Conservation (phyloP, 148 eudicot species). For the Cornus kousa region DNA sequence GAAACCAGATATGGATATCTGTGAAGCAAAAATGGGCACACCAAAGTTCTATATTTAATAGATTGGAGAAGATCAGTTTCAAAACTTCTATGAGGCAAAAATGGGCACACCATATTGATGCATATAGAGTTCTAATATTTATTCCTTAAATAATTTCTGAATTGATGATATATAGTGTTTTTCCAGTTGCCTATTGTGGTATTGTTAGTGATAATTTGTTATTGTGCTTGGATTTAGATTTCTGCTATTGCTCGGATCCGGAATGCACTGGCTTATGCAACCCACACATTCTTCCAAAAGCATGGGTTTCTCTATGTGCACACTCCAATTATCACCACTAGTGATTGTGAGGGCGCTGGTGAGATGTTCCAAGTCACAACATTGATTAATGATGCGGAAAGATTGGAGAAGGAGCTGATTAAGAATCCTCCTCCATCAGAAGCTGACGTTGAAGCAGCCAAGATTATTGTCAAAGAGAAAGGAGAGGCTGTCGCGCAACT, state of each 20-base stretch:
- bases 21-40: neutral
- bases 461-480: conserved; percentile 54
- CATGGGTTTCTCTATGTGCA: conserved; percentile 76
- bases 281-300: conserved; percentile 85
- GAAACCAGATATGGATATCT: neutral
- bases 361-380: conserved; percentile 99
- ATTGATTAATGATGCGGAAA: conserved; percentile 69
- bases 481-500: conserved; percentile 63
- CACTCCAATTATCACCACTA: conserved; percentile 93
- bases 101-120: no score
- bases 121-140: no score
- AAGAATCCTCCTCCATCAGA: conserved; percentile 73
- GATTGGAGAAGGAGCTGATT: conserved; percentile 72
- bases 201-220: neutral
- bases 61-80: neutral
- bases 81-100: no score
- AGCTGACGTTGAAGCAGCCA: conserved; percentile 67
- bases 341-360: conserved; percentile 99
- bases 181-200: neutral
- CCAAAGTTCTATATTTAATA: neutral
- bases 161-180: neutral
- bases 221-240: conserved; percentile 40
- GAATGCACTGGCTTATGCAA: conserved; percentile 86
- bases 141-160: neutral
- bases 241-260: conserved; percentile 86